phyloP scores from a whole-genome alignment of 179 eudicot genomes.

The Nepenthes alata region DNA sequence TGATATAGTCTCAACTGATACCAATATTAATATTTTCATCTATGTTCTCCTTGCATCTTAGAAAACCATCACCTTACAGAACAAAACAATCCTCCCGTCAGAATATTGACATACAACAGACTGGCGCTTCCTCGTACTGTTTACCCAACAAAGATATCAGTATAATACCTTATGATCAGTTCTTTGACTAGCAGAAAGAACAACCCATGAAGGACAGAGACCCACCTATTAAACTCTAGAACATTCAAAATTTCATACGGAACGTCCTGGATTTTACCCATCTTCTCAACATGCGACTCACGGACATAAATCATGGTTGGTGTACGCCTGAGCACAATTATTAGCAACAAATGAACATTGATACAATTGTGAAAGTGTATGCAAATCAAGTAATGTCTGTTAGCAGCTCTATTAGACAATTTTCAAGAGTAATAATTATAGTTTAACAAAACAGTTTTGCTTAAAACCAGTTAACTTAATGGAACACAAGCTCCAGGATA shows the following conservation, averaged over 20 bases:
- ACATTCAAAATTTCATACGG: conserved; percentile 87
- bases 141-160: conserved; percentile 16
- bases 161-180: neutral
- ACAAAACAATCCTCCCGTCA: conserved; percentile 89
- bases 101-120: conserved; percentile 89
- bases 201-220: conserved; percentile 6
- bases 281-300: conserved; percentile 87
- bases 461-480: no score
- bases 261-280: conserved; percentile 75
- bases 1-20: no score
- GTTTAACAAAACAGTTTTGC: no score
- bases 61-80: conserved; percentile 66
- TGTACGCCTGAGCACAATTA: conserved; percentile 54
- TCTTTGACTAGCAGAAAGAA: neutral
- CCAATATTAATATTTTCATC: no score
- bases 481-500: no score
- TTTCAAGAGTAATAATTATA: no score
- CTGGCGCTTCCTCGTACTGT: conserved; percentile 91
- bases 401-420: no score
- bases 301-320: conserved; percentile 88
- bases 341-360: conserved; percentile 5
- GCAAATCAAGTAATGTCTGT: neutral
- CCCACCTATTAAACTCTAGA: conserved; percentile 92
- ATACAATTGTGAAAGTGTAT: neutral
- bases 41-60: neutral